These are phyloP conservation scores for Cystofilobasidium macerans DNA, from an alignment of 768 basidiomycete species.

Conservation along the genomic window DNA sequence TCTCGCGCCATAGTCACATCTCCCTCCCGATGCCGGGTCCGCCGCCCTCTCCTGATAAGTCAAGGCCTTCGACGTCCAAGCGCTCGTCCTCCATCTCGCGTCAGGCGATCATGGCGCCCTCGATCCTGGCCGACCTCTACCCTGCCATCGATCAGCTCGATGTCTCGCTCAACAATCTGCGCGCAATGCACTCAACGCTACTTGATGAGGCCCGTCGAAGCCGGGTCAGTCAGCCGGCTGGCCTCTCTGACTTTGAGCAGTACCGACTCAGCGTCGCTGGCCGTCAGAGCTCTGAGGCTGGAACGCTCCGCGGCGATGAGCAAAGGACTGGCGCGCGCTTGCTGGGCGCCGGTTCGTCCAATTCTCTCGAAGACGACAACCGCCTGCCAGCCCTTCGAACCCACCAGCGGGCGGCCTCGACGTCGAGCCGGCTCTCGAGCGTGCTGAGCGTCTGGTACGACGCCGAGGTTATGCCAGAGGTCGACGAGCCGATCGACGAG, in stretches of 20 bases:
- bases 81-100: not conserved
- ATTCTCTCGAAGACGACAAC: too few relatives aligned
- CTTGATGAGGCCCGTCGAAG: not conserved
- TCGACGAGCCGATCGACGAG: constrained; percentile 12
- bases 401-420: constrained; percentile 11
- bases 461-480: constrained; percentile 23
- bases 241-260: not conserved
- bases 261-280: not conserved
- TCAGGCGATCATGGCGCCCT: not conserved
- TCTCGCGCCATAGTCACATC: not conserved
- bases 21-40: not conserved
- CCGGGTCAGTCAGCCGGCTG: not conserved
- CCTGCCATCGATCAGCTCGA: constrained; percentile 22
- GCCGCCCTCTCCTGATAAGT: not conserved
- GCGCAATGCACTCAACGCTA: constrained; percentile 13
- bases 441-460: constrained; percentile 26
- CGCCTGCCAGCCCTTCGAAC: not conserved
- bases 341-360: constrained; percentile 1
- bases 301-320: not conserved
- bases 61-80: not conserved
- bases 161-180: constrained; percentile 6
- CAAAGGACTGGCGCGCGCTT: not conserved
- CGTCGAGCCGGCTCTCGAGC: constrained; percentile 18
- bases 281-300: not conserved
- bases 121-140: constrained; percentile 3